Evolutionary conservation across 352 stramenopile genomes (phyloP).

Genomic region (Pelagophyceae sp.): DNA sequence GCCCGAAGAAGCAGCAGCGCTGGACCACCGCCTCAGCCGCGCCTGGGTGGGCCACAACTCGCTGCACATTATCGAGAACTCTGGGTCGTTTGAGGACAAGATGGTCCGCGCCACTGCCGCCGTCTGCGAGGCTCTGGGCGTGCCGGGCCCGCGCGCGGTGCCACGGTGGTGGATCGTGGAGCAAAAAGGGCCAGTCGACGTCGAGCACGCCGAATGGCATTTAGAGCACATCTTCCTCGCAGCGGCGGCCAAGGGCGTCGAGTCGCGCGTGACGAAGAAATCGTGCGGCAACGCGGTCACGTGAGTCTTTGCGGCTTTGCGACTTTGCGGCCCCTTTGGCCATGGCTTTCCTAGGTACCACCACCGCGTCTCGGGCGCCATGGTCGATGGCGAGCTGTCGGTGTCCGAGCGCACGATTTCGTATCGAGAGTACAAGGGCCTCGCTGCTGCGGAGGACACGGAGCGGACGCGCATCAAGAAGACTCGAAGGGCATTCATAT

Average conservation of each 20-base stretch:
- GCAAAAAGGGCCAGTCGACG: neutral
- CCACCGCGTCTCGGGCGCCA: neutral
- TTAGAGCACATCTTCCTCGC: constrained; percentile 12
- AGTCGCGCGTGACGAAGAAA: constrained; percentile 14
- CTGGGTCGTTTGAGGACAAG: constrained; percentile 57
- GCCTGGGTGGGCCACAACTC: constrained; percentile 55
- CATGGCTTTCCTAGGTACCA: too few species aligned
- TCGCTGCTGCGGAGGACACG: neutral
- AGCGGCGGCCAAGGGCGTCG: neutral
- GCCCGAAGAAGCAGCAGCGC: constrained; percentile 66
- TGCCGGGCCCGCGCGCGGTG: neutral
- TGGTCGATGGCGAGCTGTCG: constrained; percentile 15
- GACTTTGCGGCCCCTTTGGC: too few species aligned
- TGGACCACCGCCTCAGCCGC: constrained; percentile 58
- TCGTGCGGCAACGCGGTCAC: neutral
- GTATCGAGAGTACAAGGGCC: constrained; percentile 1
- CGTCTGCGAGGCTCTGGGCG: neutral
- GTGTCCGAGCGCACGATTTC: neutral
- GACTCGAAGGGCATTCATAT: constrained; percentile 6
- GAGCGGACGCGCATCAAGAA: constrained; percentile 3
- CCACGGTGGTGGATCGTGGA: constrained; percentile 15
- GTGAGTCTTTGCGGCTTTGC: too few species aligned
- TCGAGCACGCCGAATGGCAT: constrained; percentile 6
- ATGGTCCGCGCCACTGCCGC: constrained; percentile 44
- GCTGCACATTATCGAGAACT: constrained; percentile 57